Conservation (phyloP, 306 rosid genomes). For the Cicer chorassanicum region DNA sequence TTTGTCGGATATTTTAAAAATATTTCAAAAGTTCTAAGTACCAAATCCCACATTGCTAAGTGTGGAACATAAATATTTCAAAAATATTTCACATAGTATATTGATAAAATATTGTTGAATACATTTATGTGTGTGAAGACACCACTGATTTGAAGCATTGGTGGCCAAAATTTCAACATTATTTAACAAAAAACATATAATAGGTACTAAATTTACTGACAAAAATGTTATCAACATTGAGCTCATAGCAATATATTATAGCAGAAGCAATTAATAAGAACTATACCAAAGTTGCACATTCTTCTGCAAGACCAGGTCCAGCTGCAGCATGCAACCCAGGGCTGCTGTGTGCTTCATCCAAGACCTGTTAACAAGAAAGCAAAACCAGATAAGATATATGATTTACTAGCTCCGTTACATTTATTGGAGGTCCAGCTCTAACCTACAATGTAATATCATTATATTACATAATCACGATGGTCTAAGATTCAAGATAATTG, state of each 20-base stretch:
- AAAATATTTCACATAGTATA: too few species aligned
- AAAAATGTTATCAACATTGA: slow-evolving; percentile 15
- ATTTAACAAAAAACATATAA: neutral
- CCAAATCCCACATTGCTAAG: too few species aligned
- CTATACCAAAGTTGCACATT: slow-evolving; percentile 85
- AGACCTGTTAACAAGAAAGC: slow-evolving; percentile 58
- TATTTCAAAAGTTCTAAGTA: too few species aligned
- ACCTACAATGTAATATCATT: slow-evolving; percentile 27
- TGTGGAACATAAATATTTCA: too few species aligned
- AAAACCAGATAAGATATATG: slow-evolving; percentile 39
- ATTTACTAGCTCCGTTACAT: slow-evolving; percentile 28
- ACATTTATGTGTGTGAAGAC: too few species aligned
- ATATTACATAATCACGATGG: slow-evolving; percentile 34
- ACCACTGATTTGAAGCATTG: too few species aligned
- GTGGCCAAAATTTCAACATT: too few species aligned
- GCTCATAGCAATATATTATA: slow-evolving; percentile 17
- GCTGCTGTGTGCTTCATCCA: slow-evolving; percentile 99
- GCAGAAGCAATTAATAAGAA: slow-evolving; percentile 37
- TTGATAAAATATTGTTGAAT: too few species aligned
- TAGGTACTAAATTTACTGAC: slow-evolving; percentile 16
- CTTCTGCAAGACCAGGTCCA: slow-evolving; percentile 98
- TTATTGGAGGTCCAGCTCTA: slow-evolving; percentile 29
- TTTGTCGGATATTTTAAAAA: neutral
- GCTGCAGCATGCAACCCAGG: slow-evolving; percentile 95
- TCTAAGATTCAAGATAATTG: slow-evolving; percentile 17